These are phyloP conservation scores for Urochloa ruziziensis DNA, from an alignment of 176 grass and related monocot genomes.

Conservation along the genomic window DNA sequence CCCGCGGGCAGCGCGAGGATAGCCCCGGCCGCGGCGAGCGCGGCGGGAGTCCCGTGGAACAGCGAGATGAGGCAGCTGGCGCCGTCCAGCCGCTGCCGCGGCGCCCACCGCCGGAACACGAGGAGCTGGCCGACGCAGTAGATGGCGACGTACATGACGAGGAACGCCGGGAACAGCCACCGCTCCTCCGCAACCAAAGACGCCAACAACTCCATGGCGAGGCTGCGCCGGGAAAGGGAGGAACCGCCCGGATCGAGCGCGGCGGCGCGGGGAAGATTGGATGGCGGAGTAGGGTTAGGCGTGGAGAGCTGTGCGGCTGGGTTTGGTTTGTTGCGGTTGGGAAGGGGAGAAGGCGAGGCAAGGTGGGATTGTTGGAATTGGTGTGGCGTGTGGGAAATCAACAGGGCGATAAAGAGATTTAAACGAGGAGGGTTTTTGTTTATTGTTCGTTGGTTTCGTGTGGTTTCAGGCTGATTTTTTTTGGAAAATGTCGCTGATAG, in stretches of 20 bases:
- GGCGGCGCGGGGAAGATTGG: background rate
- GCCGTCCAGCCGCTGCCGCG: constrained; percentile 55
- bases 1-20: constrained; percentile 41
- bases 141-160: constrained; percentile 56
- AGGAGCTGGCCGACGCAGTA: constrained; percentile 54
- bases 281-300: background rate
- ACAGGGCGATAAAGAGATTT: background rate
- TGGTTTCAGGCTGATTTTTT: background rate
- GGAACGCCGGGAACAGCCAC: constrained; percentile 60
- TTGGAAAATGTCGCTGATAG: no score
- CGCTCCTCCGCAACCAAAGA: constrained; percentile 19
- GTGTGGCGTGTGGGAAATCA: background rate
- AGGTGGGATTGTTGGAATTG: background rate
- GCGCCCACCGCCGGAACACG: constrained; percentile 66
- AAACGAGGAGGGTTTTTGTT: background rate
- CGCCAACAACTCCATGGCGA: constrained; percentile 27
- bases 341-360: background rate
- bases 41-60: constrained; percentile 70
- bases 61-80: constrained; percentile 94
- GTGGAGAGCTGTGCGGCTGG: background rate
- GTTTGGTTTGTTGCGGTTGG: background rate
- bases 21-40: constrained; percentile 45
- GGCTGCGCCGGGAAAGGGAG: background rate
- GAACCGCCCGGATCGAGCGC: background rate
- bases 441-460: background rate